A percentile compares a stretch with the other conserved stretches of the same genome.
phyloP scores from a whole-genome alignment of 225 moss, liverwort and hornwort genomes.

The Physcomitrellopsis africana region DNA sequence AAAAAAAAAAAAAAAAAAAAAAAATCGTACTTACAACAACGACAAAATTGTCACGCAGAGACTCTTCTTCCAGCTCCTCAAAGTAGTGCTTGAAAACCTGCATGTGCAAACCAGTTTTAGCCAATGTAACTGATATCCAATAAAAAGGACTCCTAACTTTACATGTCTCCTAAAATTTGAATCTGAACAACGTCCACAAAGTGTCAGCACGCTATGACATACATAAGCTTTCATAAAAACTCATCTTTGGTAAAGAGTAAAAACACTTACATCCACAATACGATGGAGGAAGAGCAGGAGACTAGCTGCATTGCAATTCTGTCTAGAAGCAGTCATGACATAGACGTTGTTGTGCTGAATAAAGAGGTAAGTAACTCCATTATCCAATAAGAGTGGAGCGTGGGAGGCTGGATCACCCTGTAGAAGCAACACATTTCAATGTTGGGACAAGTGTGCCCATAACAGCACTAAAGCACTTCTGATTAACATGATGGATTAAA shows the following conservation, averaged over 20 bases:
- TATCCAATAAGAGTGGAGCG: slow-evolving; percentile 66
- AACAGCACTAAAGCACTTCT: neutral
- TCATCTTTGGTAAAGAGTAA: neutral
- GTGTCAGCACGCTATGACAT: neutral
- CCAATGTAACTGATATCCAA: neutral
- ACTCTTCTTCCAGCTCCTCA: slow-evolving; percentile 86
- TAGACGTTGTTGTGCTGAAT: slow-evolving; percentile 88
- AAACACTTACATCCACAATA: slow-evolving; percentile 67
- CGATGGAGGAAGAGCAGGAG: slow-evolving; percentile 84
- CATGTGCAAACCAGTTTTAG: neutral
- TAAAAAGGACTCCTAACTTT: neutral
- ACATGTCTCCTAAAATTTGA: neutral
- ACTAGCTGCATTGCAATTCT: slow-evolving; percentile 90
- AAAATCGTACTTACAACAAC: slow-evolving; percentile 69
- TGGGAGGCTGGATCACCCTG: slow-evolving; percentile 87
- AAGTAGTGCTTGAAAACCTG: slow-evolving; percentile 93
- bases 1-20: too few relatives aligned
- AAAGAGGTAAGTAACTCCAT: slow-evolving; percentile 79
- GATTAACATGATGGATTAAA: neutral
- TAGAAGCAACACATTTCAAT: slow-evolving; percentile 14
- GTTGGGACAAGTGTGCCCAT: slow-evolving; percentile 4
- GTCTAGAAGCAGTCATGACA: slow-evolving; percentile 81
- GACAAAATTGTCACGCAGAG: slow-evolving; percentile 86
- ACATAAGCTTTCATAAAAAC: neutral
- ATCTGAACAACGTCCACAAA: neutral